A percentile compares a stretch with the other conserved stretches of the same genome.
Evolutionary conservation across 2,329 filamentous ascomycete species (phyloP).

Genomic region (Cylindrodendrum hubeiense): DNA sequence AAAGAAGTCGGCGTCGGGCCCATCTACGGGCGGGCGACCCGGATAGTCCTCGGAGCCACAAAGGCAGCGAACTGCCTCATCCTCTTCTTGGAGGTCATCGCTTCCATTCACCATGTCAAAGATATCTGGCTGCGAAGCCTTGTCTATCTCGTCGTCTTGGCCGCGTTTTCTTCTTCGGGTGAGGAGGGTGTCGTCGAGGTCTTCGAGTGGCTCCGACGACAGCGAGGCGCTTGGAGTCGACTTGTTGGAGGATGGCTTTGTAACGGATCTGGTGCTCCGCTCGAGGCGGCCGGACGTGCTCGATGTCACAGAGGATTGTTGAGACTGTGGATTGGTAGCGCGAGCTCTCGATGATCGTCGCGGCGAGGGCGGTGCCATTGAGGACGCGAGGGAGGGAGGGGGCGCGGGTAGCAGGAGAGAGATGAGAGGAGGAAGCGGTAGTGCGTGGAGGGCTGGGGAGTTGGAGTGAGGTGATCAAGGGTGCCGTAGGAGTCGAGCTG

Average conservation of each 20-base stretch:
- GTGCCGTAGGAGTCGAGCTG: constrained; percentile 18
- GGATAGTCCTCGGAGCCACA: constrained; percentile 97
- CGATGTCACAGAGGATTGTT: constrained; percentile 84
- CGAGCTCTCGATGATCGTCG: constrained; percentile 94
- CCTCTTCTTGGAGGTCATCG: constrained; percentile 78
- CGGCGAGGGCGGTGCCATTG: constrained; percentile 75
- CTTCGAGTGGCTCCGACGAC: constrained; percentile 77
- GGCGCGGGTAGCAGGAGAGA: constrained; percentile 32
- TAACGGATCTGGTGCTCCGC: constrained; percentile 77
- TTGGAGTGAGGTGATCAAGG: constrained; percentile 10
- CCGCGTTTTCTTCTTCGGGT: constrained; percentile 84
- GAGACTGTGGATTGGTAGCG: constrained; percentile 79
- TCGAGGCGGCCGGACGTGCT: constrained; percentile 83
- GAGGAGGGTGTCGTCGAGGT: constrained; percentile 77
- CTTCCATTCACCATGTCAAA: constrained; percentile 71
- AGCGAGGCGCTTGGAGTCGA: constrained; percentile 80
- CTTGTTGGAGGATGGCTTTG: constrained; percentile 81
- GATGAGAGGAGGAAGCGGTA: constrained; percentile 18
- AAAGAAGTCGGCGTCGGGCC: constrained; percentile 69
- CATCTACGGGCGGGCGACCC: constrained; percentile 77
- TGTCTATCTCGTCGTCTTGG: constrained; percentile 71
- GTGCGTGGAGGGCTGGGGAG: constrained; percentile 21
- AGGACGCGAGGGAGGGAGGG: constrained; percentile 47
- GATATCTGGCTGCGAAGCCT: constrained; percentile 55
- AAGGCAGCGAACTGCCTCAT: constrained; percentile 95